Evolutionary conservation across 805 yeast species (phyloP).

Genomic region (Yamadazyma sp.): DNA sequence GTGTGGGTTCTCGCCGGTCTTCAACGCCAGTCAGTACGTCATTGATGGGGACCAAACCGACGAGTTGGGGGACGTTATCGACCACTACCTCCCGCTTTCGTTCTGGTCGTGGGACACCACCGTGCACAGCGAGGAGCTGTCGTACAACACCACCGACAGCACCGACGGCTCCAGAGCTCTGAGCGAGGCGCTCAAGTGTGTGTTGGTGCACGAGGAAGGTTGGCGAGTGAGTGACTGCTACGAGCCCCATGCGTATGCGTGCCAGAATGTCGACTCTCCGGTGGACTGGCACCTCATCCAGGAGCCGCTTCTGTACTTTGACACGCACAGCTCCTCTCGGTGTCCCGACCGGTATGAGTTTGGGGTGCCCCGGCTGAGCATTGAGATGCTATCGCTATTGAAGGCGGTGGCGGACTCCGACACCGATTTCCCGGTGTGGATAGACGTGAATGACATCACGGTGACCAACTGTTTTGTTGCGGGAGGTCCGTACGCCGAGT

Average conservation of each 20-base stretch:
- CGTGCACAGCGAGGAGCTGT: background rate
- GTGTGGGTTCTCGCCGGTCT: conserved; percentile 69
- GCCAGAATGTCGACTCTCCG: conserved; percentile 44
- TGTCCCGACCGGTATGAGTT: conserved; percentile 37
- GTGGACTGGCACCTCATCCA: conserved; percentile 46
- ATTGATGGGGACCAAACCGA: conserved; percentile 4
- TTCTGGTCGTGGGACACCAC: conserved; percentile 74
- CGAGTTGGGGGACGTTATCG: conserved; percentile 25
- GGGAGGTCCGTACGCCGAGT: conserved; percentile 74
- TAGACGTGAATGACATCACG: conserved; percentile 76
- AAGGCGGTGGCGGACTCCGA: conserved; percentile 27
- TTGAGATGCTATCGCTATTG: conserved; percentile 31
- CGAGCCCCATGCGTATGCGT: conserved; percentile 49
- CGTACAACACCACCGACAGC: background rate
- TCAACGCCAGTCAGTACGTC: conserved; percentile 33
- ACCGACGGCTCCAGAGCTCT: background rate
- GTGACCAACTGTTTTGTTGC: conserved; percentile 78
- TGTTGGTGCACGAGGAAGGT: conserved; percentile 41
- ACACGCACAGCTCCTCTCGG: conserved; percentile 26
- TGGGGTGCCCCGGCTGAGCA: conserved; percentile 36
- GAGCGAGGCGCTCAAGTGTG: conserved; percentile 42
- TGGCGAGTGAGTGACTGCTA: conserved; percentile 75
- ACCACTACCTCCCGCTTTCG: conserved; percentile 28
- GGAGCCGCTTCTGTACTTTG: conserved; percentile 43
- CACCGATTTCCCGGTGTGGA: conserved; percentile 56